Evolutionary conservation across 2,329 filamentous ascomycete species (phyloP).

Genomic region (Sporothrix protearum): DNA sequence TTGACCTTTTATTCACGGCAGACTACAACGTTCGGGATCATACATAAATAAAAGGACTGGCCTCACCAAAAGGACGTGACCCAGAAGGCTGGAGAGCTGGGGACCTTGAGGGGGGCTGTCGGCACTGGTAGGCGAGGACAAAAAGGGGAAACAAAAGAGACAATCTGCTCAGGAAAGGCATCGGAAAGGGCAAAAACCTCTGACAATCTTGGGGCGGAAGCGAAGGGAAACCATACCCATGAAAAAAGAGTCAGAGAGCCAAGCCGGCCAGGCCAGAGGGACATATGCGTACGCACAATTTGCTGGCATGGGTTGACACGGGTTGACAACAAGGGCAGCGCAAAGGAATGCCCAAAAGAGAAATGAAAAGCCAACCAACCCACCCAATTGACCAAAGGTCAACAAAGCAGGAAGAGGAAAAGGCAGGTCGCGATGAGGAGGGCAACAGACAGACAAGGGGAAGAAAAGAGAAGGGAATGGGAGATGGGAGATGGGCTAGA

Average conservation of each 20-base stretch:
- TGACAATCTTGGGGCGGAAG: conserved; percentile 6
- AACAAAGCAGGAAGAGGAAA: neutral
- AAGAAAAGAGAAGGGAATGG: neutral
- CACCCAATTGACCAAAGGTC: neutral
- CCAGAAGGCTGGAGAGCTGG: neutral
- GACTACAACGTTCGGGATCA: too few relatives aligned
- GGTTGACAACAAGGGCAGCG: neutral
- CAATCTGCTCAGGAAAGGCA: neutral
- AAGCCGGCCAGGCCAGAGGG: neutral
- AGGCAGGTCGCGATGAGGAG: neutral
- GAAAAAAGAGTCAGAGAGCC: neutral
- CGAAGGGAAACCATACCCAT: neutral
- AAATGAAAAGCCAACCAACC: neutral
- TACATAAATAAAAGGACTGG: neutral
- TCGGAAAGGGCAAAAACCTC: too few relatives aligned
- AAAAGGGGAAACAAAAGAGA: neutral
- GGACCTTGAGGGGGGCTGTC: conserved; percentile 5
- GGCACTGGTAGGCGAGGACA: conserved; percentile 11
- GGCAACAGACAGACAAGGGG: neutral
- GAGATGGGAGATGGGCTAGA: neutral
- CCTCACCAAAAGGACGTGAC: neutral
- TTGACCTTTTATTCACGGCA: conserved; percentile 19
- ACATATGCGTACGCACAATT: too few relatives aligned
- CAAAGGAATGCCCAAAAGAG: conserved; percentile 12
- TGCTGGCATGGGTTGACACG: too few relatives aligned